These are phyloP conservation scores for Alternaria angustiovoidea DNA, from an alignment of 2,329 filamentous ascomycete species.

Conservation along the genomic window DNA sequence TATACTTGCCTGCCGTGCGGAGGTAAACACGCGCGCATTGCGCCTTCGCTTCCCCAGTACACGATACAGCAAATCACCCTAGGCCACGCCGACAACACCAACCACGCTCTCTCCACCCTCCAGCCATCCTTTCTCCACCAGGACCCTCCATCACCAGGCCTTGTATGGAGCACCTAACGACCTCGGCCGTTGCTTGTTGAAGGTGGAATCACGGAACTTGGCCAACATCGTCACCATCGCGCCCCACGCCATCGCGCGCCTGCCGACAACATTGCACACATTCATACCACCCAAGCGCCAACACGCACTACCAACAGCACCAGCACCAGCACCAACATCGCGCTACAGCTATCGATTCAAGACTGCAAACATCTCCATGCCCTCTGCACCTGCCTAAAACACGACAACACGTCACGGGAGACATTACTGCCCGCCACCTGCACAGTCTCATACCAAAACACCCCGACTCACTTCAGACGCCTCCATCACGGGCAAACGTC, in stretches of 20 bases:
- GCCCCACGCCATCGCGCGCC: conserved; percentile 24
- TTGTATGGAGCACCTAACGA: conserved; percentile 46
- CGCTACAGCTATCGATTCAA: conserved; percentile 42
- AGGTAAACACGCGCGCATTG: conserved; percentile 33
- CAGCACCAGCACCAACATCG: background rate
- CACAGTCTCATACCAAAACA: conserved; percentile 14
- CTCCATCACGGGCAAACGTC: conserved; percentile 6
- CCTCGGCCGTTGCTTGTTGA: conserved; percentile 44
- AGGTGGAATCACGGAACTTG: conserved; percentile 30
- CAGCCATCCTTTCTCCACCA: conserved; percentile 21
- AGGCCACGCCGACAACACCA: conserved; percentile 28
- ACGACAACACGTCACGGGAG: conserved; percentile 14
- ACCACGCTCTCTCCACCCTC: conserved; percentile 21
- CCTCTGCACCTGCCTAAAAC: conserved; percentile 26
- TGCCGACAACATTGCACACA: conserved; percentile 37
- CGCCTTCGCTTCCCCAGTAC: conserved; percentile 25
- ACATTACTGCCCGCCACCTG: conserved; percentile 22
- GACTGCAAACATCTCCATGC: conserved; percentile 32
- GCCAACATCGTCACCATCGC: conserved; percentile 18
- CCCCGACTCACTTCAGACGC: conserved; percentile 6
- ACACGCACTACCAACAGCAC: conserved; percentile 18
- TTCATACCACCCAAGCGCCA: conserved; percentile 34
- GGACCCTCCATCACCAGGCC: conserved; percentile 30
- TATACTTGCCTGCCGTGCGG: conserved; percentile 24
- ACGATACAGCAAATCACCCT: conserved; percentile 36